Conservation (phyloP, 495 filamentous ascomycete genomes). For the Talaromyces stipitatus region DNA sequence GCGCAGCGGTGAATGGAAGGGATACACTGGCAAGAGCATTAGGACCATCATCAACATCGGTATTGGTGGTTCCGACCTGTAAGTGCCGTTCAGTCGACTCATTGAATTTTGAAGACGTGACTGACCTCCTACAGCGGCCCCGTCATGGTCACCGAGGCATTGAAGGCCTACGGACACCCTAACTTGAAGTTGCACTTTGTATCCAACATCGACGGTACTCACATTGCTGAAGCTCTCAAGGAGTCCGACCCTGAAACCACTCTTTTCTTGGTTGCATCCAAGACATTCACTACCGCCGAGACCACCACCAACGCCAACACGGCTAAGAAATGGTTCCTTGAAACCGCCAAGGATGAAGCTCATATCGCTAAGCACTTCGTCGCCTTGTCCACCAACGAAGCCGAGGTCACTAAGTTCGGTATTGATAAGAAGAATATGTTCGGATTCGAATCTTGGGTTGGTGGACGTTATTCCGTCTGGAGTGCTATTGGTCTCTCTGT, state of each 20-base stretch:
- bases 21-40: slow-evolving; percentile 95
- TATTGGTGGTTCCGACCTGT: slow-evolving; percentile 98
- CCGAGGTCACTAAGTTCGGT: slow-evolving; percentile 94
- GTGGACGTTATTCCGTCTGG: slow-evolving; percentile 97
- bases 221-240: slow-evolving; percentile 89
- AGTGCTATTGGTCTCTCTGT: slow-evolving; percentile 96
- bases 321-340: slow-evolving; percentile 93
- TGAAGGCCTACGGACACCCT: slow-evolving; percentile 85
- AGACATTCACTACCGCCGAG: slow-evolving; percentile 99
- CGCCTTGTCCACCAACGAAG: slow-evolving; percentile 91
- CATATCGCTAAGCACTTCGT: slow-evolving; percentile 97
- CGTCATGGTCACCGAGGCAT: slow-evolving; percentile 96
- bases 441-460: slow-evolving; percentile 96
- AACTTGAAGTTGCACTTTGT: slow-evolving; percentile 91
- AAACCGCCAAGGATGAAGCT: slow-evolving; percentile 65
- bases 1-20: slow-evolving; percentile 93
- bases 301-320: slow-evolving; percentile 94
- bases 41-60: slow-evolving; percentile 95
- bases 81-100: slow-evolving; percentile 27
- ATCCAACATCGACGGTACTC: slow-evolving; percentile 98
- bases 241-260: slow-evolving; percentile 91
- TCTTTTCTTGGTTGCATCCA: slow-evolving; percentile 94
- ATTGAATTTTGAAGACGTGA: not conserved
- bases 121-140: slow-evolving; percentile 62
- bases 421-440: slow-evolving; percentile 99